Percentiles rank a stretch among this genome's conserved stretches.
phyloP scores from a whole-genome alignment of 2,329 filamentous ascomycete species.

The Fusarium dlaminii region DNA sequence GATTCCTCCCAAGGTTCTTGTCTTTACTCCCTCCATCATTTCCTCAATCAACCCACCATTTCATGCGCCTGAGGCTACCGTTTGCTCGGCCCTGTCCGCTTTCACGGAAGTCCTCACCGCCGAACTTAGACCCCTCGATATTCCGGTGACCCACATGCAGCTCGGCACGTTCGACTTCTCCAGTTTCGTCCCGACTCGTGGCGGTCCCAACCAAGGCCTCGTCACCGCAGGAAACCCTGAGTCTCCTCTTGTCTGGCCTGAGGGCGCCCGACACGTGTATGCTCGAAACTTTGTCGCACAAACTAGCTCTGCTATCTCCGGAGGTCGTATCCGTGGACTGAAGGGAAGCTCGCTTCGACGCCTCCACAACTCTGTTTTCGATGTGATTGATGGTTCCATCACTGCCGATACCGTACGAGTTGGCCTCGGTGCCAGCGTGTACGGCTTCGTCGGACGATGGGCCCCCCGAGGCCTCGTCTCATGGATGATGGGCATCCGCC shows the following conservation, averaged over 20 bases:
- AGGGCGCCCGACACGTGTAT: slow-evolving; percentile 68
- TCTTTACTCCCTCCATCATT: slow-evolving; percentile 83
- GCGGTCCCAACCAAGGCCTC: slow-evolving; percentile 48
- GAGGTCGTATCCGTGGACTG: slow-evolving; percentile 66
- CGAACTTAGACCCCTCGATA: slow-evolving; percentile 79
- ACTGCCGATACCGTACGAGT: slow-evolving; percentile 75
- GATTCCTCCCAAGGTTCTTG: slow-evolving; percentile 72
- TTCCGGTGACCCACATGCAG: slow-evolving; percentile 87
- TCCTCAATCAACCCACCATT: slow-evolving; percentile 82
- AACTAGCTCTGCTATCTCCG: slow-evolving; percentile 63
- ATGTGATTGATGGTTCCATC: slow-evolving; percentile 78
- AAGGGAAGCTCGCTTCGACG: slow-evolving; percentile 78
- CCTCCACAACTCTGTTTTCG: slow-evolving; percentile 88
- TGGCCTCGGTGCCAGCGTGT: slow-evolving; percentile 84
- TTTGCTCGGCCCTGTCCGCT: slow-evolving; percentile 86
- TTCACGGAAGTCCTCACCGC: slow-evolving; percentile 83
- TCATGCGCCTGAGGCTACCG: slow-evolving; percentile 85
- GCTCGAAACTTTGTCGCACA: slow-evolving; percentile 69
- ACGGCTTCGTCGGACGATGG: slow-evolving; percentile 86
- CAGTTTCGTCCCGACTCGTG: slow-evolving; percentile 64
- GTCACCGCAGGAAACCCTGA: slow-evolving; percentile 55
- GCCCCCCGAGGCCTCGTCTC: slow-evolving; percentile 81
- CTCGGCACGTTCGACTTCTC: slow-evolving; percentile 91
- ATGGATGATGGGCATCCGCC: slow-evolving; percentile 89
- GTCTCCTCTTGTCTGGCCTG: slow-evolving; percentile 70